phyloP scores from a whole-genome alignment of 2,329 filamentous ascomycete genomes.

The Diplodia sapinea region DNA sequence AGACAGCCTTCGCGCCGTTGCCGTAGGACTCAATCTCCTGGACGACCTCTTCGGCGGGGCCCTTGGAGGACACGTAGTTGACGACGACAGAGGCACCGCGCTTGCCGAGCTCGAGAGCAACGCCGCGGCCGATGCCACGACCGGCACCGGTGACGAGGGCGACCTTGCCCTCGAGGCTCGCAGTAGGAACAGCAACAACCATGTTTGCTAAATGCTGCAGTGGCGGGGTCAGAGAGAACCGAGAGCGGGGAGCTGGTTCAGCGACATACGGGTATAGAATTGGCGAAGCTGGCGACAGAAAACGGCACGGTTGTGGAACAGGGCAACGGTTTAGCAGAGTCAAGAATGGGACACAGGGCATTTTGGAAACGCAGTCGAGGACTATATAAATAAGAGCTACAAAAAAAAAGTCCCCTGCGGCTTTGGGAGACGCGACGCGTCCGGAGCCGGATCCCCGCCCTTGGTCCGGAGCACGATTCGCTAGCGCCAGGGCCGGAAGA shows the following conservation, averaged over 20 bases:
- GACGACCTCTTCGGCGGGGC: conserved; percentile 56
- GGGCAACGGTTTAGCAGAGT: neutral
- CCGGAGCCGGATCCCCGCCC: conserved; percentile 25
- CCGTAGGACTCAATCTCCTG: conserved; percentile 53
- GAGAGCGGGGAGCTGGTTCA: neutral
- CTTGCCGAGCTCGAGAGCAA: conserved; percentile 69
- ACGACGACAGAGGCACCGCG: conserved; percentile 69
- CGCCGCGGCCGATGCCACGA: conserved; percentile 70
- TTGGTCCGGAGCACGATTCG: conserved; percentile 6
- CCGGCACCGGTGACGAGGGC: conserved; percentile 68
- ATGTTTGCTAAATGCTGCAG: conserved; percentile 37
- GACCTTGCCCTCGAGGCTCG: conserved; percentile 59
- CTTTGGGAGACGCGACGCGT: conserved; percentile 22
- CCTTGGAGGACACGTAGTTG: conserved; percentile 65
- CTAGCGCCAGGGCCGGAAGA: neutral
- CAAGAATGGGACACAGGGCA: neutral
- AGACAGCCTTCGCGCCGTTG: conserved; percentile 59
- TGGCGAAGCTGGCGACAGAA: neutral
- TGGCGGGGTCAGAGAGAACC: conserved; percentile 25
- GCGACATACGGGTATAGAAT: conserved; percentile 13
- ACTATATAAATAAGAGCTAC: conserved; percentile 17
- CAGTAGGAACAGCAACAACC: conserved; percentile 53
- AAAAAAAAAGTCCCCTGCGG: conserved; percentile 19
- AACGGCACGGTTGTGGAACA: neutral
- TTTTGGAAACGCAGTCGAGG: neutral